Conservation (phyloP, 2,329 filamentous ascomycete species). For the Beauveria australis region DNA sequence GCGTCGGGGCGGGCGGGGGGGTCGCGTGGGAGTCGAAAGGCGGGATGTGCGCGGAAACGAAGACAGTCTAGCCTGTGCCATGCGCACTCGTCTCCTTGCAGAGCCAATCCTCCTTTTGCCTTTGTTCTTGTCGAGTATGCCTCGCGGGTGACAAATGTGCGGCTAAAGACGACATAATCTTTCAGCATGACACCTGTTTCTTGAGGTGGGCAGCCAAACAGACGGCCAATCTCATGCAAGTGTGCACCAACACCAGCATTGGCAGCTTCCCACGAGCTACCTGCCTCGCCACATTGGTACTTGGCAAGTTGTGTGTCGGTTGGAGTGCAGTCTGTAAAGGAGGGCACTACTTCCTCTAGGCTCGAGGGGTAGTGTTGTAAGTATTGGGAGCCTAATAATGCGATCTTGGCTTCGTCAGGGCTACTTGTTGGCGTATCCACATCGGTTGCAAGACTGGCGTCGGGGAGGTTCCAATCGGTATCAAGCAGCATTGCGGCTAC, state of each 20-base stretch:
- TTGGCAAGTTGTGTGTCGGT: constrained; percentile 74
- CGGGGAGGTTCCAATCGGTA: constrained; percentile 73
- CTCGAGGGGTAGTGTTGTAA: constrained; percentile 84
- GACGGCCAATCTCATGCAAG: constrained; percentile 80
- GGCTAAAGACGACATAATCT: constrained; percentile 78
- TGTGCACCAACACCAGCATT: constrained; percentile 92
- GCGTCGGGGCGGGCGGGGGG: constrained; percentile 54
- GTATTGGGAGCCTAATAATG: constrained; percentile 86
- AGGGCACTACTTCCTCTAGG: constrained; percentile 82
- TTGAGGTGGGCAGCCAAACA: constrained; percentile 85
- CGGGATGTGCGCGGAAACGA: constrained; percentile 83
- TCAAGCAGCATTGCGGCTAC: constrained; percentile 84
- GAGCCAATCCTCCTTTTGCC: constrained; percentile 67
- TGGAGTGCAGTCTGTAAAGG: constrained; percentile 83
- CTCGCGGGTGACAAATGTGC: constrained; percentile 73
- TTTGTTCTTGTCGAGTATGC: constrained; percentile 82
- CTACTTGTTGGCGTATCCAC: constrained; percentile 78
- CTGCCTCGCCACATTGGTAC: constrained; percentile 79
- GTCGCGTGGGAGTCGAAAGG: constrained; percentile 79
- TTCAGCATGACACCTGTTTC: constrained; percentile 87
- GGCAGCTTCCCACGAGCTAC: constrained; percentile 91
- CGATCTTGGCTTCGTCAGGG: constrained; percentile 67
- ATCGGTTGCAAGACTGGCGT: constrained; percentile 69
- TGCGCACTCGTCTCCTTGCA: constrained; percentile 72
- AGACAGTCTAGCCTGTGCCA: constrained; percentile 90